Evolutionary conservation across 2,329 filamentous ascomycete genomes (phyloP), one percentile per base, ranked within the genome.

Genomic region (Fusarium sp.): DNA sequence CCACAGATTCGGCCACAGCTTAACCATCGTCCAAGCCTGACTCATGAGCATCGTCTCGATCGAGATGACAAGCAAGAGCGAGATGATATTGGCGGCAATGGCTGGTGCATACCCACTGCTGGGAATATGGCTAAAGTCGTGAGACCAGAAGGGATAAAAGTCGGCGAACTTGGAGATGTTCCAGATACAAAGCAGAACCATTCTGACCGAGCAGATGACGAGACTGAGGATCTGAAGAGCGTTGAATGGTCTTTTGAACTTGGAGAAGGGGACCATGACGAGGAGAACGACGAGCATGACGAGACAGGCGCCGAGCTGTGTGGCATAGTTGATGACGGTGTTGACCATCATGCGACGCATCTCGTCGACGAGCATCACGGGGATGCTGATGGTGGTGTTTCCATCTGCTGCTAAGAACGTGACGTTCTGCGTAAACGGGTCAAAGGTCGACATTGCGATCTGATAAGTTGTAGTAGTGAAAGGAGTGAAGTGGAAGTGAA

Each of bases 221-320:
- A 97, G 86, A 20, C 89, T 88, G 30, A 86, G 67, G 26, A 88
- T 74, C 79, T 95, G 94, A 76, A 95, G 84, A 72, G 91, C 78
- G 80, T 93, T 93, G 26, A 94, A 87, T 0, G 85, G 79, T 4
- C 91, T 91, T 59, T 84, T 83, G 68, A 93, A 88, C 80, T 94
- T 94, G 73, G 89, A 85, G 0, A 85, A 80, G 26, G 89, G 89
- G 1, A 93, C 95, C 80, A 95, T 87, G 66, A 92, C 78, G 17
- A 94, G 82, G 6, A 95, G 84, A 36, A 93, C 85, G 48, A 92
- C 75, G 24, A 95, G 84, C 77, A 94, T 88, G 69, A 92, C 82
- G 65, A 91, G 73, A 53, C 89, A 90, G 30, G 92, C 90, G 36
- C 94, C 94, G 58, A 95, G 86, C 80, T 96, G 93, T 24, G 88